Evolutionary conservation across 2,329 filamentous ascomycete genomes (phyloP), one percentile per base, ranked within the genome.

Genomic region (Ceratocystis eucalypticola): DNA sequence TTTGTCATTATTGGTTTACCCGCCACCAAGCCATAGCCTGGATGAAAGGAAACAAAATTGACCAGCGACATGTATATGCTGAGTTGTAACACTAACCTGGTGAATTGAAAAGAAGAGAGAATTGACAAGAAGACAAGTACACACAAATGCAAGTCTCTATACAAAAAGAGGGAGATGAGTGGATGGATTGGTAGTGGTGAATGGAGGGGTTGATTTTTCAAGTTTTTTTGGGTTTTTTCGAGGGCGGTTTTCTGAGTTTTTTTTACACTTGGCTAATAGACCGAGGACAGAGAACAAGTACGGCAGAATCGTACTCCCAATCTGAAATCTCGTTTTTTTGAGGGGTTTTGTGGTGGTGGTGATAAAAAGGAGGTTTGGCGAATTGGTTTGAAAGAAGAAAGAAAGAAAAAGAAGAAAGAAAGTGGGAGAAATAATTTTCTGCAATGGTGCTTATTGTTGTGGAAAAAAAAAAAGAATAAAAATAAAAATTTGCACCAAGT

Each of bases 141-240:
- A 66, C 65, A 63, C 28, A 55, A 63, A 68, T 65, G 66, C 25
- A 57, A 41, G 64, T 68, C 66, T 65, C 64, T 30, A 66, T 46
- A 41, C 37, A 41, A 41, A 41, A 61, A 55, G 65, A 61, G 25
- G 61, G 28, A 15, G 37, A 64, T 64, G 63, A 4, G 12, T 15
- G 37, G 37, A 41, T 41, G 37, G 37, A 12, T 41, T 68, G 70
- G 72, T 76, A 79, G 79, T 71, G 68, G 67, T 59, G 48, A 82
- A 77, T 77, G 74, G 73, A 70, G 75, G 75, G 77, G 84, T 84
- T 82, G 80, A 72, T 83, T 85, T 85, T 84, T 84, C 84, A 80
- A 75, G 73, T 77, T 76, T 76, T 76, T 81, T 82, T 82, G 77
- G 78, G 74, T 76, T 75, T 41, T 75, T 74, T 76, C 75, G 74